phyloP scores from a whole-genome alignment of 192 early-diverging fungal genomes.

The Coemansia umbellata region DNA sequence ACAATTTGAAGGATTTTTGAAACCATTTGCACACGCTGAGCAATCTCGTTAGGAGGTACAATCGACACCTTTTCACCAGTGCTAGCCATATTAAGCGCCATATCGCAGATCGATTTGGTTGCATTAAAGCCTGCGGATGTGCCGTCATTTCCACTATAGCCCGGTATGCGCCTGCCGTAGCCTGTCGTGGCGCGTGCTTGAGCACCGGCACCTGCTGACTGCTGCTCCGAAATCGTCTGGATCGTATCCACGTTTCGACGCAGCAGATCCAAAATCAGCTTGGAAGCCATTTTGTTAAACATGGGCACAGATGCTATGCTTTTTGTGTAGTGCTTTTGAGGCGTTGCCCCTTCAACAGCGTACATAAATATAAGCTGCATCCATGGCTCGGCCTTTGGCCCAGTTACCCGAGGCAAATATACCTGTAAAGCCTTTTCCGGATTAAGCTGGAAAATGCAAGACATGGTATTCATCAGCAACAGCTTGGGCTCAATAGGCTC shows the following conservation, averaged over 20 bases:
- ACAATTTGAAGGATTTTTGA: conserved; percentile 72
- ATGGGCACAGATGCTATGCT: conserved; percentile 9
- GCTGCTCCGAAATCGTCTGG: conserved; percentile 50
- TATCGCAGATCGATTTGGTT: conserved; percentile 42
- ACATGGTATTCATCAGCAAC: conserved; percentile 70
- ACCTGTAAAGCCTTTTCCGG: conserved; percentile 67
- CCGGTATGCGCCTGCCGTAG: conserved; percentile 36
- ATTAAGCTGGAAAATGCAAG: conserved; percentile 74
- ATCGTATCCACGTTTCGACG: conserved; percentile 48
- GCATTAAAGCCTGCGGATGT: neutral
- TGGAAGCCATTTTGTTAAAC: conserved; percentile 43
- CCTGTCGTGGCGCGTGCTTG: conserved; percentile 27
- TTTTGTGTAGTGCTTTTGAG: conserved; percentile 26
- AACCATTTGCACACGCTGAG: conserved; percentile 82
- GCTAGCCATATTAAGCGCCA: conserved; percentile 44
- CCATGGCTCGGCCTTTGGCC: conserved; percentile 63
- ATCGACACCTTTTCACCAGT: conserved; percentile 44
- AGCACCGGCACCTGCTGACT: conserved; percentile 21
- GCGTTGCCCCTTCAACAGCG: conserved; percentile 52
- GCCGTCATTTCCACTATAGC: conserved; percentile 5
- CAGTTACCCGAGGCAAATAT: conserved; percentile 67
- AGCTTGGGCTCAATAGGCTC: conserved; percentile 71
- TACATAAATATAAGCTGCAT: conserved; percentile 81
- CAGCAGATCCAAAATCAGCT: conserved; percentile 37
- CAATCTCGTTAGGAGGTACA: conserved; percentile 47